Conservation (phyloP, 768 basidiomycete species). For the Amylocystis lapponica region DNA sequence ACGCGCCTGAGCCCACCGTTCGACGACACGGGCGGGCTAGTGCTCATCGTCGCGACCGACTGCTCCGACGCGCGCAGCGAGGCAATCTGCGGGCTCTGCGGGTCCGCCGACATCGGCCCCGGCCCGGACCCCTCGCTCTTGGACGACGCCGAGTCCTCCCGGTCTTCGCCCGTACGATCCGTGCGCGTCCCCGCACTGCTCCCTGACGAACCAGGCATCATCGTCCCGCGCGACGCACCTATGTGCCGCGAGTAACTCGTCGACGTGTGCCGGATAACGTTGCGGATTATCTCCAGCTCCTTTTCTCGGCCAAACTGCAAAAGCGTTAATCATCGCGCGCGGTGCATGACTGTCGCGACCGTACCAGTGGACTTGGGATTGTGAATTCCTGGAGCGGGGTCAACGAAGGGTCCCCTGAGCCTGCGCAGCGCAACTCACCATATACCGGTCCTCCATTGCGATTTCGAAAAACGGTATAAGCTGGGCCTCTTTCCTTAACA, state of each 20-base stretch:
- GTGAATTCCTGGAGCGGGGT: conserved; percentile 56
- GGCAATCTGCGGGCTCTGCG: conserved; percentile 15
- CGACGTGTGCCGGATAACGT: conserved; percentile 46
- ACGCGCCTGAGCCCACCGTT: conserved; percentile 40
- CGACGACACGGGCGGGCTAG: conserved; percentile 28
- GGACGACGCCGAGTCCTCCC: conserved; percentile 36
- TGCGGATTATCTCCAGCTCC: conserved; percentile 62
- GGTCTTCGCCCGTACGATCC: conserved; percentile 13
- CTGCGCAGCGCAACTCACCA: conserved; percentile 33
- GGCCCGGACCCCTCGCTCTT: conserved; percentile 25
- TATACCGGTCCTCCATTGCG: conserved; percentile 56
- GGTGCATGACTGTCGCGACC: conserved; percentile 5
- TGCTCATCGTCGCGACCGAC: conserved; percentile 22
- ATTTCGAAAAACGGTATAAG: conserved; percentile 68
- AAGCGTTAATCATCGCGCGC: not conserved
- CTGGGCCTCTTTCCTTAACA: conserved; percentile 27
- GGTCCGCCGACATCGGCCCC: conserved; percentile 10
- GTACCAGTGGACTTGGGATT: conserved; percentile 59
- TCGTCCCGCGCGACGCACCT: conserved; percentile 37
- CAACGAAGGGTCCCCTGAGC: not conserved
- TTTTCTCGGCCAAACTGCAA: conserved; percentile 63
- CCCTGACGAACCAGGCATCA: conserved; percentile 30
- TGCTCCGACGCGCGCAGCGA: conserved; percentile 4
- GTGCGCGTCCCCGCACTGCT: conserved; percentile 18
- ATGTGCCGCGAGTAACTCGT: conserved; percentile 56